Evolutionary conservation across 202 grass and related monocot species (phyloP), one percentile per base, ranked within the genome.

Genomic region (Setaria italica): DNA sequence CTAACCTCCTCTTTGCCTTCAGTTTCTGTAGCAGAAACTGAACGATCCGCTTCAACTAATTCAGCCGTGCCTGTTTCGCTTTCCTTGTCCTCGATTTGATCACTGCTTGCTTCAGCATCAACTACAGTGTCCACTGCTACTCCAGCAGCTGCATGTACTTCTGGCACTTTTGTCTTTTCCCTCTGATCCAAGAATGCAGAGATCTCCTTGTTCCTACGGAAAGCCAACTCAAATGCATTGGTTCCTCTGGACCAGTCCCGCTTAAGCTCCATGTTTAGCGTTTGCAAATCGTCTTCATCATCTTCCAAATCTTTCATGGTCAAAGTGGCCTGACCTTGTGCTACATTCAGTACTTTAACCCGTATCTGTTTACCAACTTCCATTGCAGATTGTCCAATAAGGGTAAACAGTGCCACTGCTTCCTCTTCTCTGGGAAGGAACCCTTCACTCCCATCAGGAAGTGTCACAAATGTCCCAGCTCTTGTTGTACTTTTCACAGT

Each of bases 391-490:
- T 83, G 90, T 9, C 82, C 93, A 16, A 95, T 89, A 77, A 90
- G 91, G 62, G 84, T 88, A 86, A 86, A 89, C 77, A 87, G 87
- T 30, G 76, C 88, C 17, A 75, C 80, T 72, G 91, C 85, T 85
- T 98, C 92, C 77, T 99, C 94, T 84, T 91, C 83, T 67, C 92
- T 85, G 17, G 97, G 97, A 76, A 99, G 91, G 87, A 99, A 99
- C 64, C 96, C 93, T 92, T 92, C 92, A 8, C 87, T 89, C 37
- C 94, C 91, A 82, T 90, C 91, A 81, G 93, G 77, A 65, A 99
- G 85, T n/a, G 83, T 86, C 37, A 99, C 85, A 72, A 94, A 88
- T 56, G 94, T 84, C 16, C 97, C 97, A 70, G 92, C 80, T 82
- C 90, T 88, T 39, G 79, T 94, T 29, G 88, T 81, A 78, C 70